Evolutionary conservation across 352 stramenopile species (phyloP), one percentile per base, ranked within the genome.

Genomic region (Peronospora farinosa): DNA sequence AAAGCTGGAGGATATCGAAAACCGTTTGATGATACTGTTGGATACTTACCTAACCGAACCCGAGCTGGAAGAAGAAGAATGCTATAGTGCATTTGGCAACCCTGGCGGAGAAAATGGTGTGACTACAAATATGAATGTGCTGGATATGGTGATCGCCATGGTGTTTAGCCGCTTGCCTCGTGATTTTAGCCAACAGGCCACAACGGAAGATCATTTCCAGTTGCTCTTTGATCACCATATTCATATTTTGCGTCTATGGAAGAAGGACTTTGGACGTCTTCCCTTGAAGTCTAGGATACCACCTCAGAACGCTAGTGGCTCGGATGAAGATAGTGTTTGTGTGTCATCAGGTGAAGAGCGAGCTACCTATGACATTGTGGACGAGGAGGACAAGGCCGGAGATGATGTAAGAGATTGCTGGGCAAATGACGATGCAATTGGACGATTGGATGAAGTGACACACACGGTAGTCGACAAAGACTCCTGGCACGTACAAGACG

Each of bases 61-160:
- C 0, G 75, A 80, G 39, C 61, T 88, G 15, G 54, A 70, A 16
- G 67, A 74, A 44, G 53, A 60, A 50, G 72, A 79, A 46, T 74
- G 69, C 47, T 67, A 65, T 32, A 63, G 68, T 9, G 69, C 73
- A 12, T 78, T 78, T 63, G 65, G 57, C 32, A 48, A 51, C 16
- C 47, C 40, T 4, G 50, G 51, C 0, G 51, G 51, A 25, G 43
- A 64, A 49, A 43, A 45, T 32, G 62, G 63, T 0, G 54, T 65
- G 11, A 58, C 54, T 33, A 56, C 60, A 9, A 55, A 56, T n/a
- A 84, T 85, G 74, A 92, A 88, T 51, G 78, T 93, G 36, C 55
- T 93, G 35, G 83, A 93, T 47, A 93, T 92, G 80, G 71, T 93
- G 28, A 65, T 93, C 7, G 81, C 78, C 12, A 93, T 93, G 83